Evolutionary conservation across 2,329 filamentous ascomycete genomes (phyloP).

Genomic region (Penicillium sp.): DNA sequence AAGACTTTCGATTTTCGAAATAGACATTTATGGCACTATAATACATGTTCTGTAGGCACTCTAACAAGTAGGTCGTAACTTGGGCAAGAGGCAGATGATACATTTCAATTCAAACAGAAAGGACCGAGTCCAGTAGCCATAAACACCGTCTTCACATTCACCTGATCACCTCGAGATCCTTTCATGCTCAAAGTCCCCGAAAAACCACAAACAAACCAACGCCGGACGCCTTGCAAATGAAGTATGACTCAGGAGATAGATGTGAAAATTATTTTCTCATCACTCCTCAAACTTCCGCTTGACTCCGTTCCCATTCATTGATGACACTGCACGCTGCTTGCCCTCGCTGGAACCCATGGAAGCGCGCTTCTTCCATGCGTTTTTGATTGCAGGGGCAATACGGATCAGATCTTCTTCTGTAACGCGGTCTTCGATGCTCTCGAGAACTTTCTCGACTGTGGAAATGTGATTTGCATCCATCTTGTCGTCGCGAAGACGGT

Average conservation of each 20-base stretch:
- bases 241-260: conserved; percentile 1
- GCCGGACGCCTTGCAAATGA: conserved; percentile 22
- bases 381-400: conserved; percentile 68
- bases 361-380: conserved; percentile 71
- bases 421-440: conserved; percentile 84
- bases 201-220: conserved; percentile 3
- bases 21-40: not conserved
- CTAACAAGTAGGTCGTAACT: not conserved
- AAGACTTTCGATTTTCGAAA: no score
- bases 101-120: not conserved
- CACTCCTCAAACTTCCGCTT: conserved; percentile 45
- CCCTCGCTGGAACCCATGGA: conserved; percentile 35
- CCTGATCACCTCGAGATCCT: not conserved
- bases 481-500: conserved; percentile 92
- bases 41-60: not conserved
- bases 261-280: conserved; percentile 5
- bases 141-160: not conserved
- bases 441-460: conserved; percentile 80
- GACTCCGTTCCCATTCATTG: conserved; percentile 35
- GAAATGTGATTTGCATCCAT: conserved; percentile 82
- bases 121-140: not conserved
- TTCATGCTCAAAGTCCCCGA: not conserved
- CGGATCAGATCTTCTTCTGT: conserved; percentile 75
- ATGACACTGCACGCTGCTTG: conserved; percentile 24
- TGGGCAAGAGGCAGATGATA: not conserved